Evolutionary conservation across 139 green algal species (phyloP).

Genomic region (Astrephomene gubernaculifera): DNA sequence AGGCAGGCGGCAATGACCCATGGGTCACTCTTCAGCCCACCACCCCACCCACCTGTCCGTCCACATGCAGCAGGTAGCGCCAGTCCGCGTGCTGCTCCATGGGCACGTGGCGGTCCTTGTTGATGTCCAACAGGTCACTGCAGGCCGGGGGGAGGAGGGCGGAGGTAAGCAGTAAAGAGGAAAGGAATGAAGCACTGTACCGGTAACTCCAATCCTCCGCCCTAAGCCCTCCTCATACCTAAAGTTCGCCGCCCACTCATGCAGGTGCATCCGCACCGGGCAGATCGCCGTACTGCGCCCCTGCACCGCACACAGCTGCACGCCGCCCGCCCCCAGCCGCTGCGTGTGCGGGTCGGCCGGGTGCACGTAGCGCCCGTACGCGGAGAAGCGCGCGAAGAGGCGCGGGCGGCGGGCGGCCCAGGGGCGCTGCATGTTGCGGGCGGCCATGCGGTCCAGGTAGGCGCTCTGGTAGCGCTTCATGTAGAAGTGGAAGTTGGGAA

Average conservation of each 20-base stretch:
- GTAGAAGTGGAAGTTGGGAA: conserved; percentile 47
- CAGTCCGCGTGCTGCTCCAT: conserved; percentile 25
- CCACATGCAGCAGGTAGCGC: conserved; percentile 53
- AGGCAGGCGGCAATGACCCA: too few relatives aligned
- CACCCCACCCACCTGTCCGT: conserved; percentile 43
- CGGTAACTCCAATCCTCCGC: too few relatives aligned
- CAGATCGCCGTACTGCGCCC: neutral
- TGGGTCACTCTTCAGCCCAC: neutral
- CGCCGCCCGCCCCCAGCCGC: neutral
- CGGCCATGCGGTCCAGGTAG: conserved; percentile 4
- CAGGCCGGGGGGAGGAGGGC: too few relatives aligned
- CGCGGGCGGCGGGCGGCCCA: neutral
- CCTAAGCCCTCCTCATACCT: too few relatives aligned
- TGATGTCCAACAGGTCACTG: conserved; percentile 22
- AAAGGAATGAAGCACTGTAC: too few relatives aligned
- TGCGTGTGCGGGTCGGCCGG: conserved; percentile 17
- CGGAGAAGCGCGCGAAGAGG: conserved; percentile 32
- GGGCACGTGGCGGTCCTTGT: conserved; percentile 1
- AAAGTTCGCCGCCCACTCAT: neutral
- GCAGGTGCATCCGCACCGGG: conserved; percentile 30
- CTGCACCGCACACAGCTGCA: conserved; percentile 6
- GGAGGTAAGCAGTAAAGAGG: too few relatives aligned
- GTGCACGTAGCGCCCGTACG: conserved; percentile 27
- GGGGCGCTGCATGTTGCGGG: neutral
- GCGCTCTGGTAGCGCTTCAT: conserved; percentile 25